phyloP scores from a whole-genome alignment of 192 early-diverging fungal species.

The Dissophora ornata region DNA sequence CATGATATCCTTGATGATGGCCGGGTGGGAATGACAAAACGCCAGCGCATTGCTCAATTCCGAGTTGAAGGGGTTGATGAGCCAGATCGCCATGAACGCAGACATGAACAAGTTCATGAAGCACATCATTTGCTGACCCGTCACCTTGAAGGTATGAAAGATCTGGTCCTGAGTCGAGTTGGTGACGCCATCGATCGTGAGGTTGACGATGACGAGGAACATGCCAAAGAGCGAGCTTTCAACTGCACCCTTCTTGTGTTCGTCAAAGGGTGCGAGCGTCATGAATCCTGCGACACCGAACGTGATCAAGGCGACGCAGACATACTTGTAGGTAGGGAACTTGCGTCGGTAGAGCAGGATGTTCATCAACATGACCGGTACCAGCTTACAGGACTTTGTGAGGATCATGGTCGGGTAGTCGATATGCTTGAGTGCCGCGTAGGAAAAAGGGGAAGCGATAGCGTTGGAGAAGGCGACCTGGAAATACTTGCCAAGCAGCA shows the following conservation, averaged over 20 bases:
- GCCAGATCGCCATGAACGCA: slow-evolving; percentile 76
- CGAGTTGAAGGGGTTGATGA: slow-evolving; percentile 81
- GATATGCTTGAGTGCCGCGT: slow-evolving; percentile 90
- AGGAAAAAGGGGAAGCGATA: slow-evolving; percentile 90
- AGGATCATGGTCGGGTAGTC: slow-evolving; percentile 98
- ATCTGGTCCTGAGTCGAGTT: slow-evolving; percentile 98
- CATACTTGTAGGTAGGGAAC: slow-evolving; percentile 90
- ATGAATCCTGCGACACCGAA: slow-evolving; percentile 93
- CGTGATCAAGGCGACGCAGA: slow-evolving; percentile 89
- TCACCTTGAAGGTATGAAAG: slow-evolving; percentile 83
- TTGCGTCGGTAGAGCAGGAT: slow-evolving; percentile 88
- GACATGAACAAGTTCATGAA: slow-evolving; percentile 92
- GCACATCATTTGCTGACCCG: slow-evolving; percentile 97
- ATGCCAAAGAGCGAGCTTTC: slow-evolving; percentile 84
- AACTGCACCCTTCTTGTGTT: slow-evolving; percentile 55
- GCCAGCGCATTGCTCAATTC: slow-evolving; percentile 83
- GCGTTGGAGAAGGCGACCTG: slow-evolving; percentile 83
- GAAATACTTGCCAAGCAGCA: slow-evolving; percentile 72
- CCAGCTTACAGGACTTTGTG: slow-evolving; percentile 96
- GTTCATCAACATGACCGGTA: slow-evolving; percentile 97
- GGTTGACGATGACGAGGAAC: slow-evolving; percentile 83
- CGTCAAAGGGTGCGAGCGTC: slow-evolving; percentile 76
- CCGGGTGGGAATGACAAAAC: slow-evolving; percentile 86
- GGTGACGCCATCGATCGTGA: slow-evolving; percentile 91
- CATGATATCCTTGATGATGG: slow-evolving; percentile 81